phyloP scores from a whole-genome alignment of 768 basidiomycete genomes.

The Amanita brunnescens region DNA sequence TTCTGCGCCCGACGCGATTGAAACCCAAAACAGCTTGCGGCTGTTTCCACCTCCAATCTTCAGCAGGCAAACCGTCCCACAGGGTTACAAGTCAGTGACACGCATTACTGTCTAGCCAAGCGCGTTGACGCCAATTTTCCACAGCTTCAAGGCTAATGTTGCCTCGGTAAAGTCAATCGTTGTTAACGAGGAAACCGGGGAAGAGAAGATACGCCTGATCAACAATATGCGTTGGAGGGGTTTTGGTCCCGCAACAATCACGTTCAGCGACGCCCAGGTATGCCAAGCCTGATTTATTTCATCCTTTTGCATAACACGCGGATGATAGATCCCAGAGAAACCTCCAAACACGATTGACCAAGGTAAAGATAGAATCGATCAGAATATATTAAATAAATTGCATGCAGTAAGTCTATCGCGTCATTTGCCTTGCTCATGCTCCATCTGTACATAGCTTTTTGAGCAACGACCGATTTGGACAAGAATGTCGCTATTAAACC shows the following conservation, averaged over 20 bases:
- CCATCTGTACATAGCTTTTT: conserved; percentile 70
- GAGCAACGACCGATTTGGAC: conserved; percentile 82
- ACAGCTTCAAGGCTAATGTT: conserved; percentile 70
- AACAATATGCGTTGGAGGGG: conserved; percentile 85
- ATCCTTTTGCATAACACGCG: too few relatives aligned
- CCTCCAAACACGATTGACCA: conserved; percentile 57
- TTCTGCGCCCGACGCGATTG: conserved; percentile 4
- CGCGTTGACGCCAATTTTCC: background rate
- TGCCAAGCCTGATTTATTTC: conserved; percentile 9
- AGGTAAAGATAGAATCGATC: conserved; percentile 44
- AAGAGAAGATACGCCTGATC: conserved; percentile 76
- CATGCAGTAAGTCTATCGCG: conserved; percentile 43
- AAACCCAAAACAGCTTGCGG: conserved; percentile 50
- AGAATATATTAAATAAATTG: conserved; percentile 44
- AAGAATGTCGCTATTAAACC: conserved; percentile 76
- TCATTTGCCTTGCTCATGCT: background rate
- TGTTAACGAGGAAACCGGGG: conserved; percentile 67
- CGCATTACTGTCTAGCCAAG: background rate
- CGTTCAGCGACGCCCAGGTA: conserved; percentile 55
- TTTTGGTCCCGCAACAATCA: conserved; percentile 63
- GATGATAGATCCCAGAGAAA: conserved; percentile 59
- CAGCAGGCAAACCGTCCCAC: conserved; percentile 70
- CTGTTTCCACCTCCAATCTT: conserved; percentile 88
- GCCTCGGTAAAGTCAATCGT: conserved; percentile 62
- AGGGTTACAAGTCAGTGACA: conserved; percentile 63